Conservation (phyloP, 2,329 filamentous ascomycete species). For the Tolypocladium endophyticum region DNA sequence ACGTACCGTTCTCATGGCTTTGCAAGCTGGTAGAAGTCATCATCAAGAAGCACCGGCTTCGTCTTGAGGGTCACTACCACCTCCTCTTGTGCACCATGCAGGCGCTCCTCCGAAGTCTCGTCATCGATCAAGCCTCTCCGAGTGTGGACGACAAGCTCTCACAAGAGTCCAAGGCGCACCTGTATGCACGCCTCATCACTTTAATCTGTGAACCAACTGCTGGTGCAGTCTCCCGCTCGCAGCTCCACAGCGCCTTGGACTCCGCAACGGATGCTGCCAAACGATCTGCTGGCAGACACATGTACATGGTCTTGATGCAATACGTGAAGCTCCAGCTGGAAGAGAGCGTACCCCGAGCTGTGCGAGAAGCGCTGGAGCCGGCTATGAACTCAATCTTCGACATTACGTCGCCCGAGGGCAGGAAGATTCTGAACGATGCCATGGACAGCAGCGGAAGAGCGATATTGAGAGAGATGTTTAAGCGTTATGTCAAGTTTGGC, state of each 20-base stretch:
- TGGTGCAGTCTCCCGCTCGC: conserved; percentile 39
- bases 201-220: conserved; percentile 49
- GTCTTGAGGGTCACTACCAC: conserved; percentile 52
- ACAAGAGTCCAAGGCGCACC: conserved; percentile 35
- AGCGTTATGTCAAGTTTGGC: conserved; percentile 50
- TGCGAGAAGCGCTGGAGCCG: conserved; percentile 45
- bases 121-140: conserved; percentile 21
- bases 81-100: conserved; percentile 44
- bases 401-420: conserved; percentile 42
- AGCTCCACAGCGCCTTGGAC: conserved; percentile 36
- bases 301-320: conserved; percentile 48
- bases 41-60: conserved; percentile 49
- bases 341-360: conserved; percentile 33
- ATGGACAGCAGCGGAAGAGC: conserved; percentile 50
- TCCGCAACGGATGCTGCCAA: conserved; percentile 52
- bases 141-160: conserved; percentile 12
- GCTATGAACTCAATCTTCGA: conserved; percentile 49
- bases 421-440: conserved; percentile 47
- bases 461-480: conserved; percentile 47
- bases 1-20: conserved; percentile 32
- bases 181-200: conserved; percentile 45
- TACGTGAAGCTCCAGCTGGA: conserved; percentile 54
- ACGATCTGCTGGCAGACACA: conserved; percentile 49
- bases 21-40: conserved; percentile 45
- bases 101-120: conserved; percentile 42